These are phyloP conservation scores for Dictyostelium capitatum DNA, from an alignment of 78 protist genomes.

Conservation along the genomic window DNA sequence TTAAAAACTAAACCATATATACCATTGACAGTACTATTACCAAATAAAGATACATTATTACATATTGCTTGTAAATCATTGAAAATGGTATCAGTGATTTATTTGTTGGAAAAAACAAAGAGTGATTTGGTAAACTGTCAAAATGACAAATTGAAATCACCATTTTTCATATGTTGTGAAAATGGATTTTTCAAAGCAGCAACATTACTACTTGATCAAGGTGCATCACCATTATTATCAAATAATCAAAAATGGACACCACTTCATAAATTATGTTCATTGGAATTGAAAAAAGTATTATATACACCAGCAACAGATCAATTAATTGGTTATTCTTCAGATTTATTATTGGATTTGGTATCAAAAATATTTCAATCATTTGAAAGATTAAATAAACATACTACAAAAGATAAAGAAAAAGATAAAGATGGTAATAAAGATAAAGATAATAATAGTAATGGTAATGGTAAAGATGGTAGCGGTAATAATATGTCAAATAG, in stretches of 20 bases:
- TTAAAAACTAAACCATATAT: slow-evolving; percentile 19
- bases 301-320: background rate
- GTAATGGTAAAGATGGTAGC: too few relatives aligned
- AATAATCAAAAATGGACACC: slow-evolving; percentile 51
- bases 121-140: slow-evolving; percentile 19
- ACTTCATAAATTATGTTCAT: slow-evolving; percentile 29
- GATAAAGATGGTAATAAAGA: too few relatives aligned
- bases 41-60: slow-evolving; percentile 33
- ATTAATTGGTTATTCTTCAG: background rate
- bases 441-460: too few relatives aligned
- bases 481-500: too few relatives aligned
- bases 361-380: slow-evolving; percentile 6
- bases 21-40: slow-evolving; percentile 11
- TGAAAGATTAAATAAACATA: background rate
- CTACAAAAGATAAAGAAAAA: background rate
- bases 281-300: background rate
- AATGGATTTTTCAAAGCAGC: slow-evolving; percentile 59
- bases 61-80: slow-evolving; percentile 42
- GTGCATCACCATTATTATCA: slow-evolving; percentile 37
- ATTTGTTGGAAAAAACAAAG: slow-evolving; percentile 20
- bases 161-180: slow-evolving; percentile 36
- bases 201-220: slow-evolving; percentile 1
- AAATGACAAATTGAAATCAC: slow-evolving; percentile 36
- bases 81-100: slow-evolving; percentile 31
- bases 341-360: background rate